A percentile compares a stretch with the other conserved stretches of the same genome.
These are phyloP conservation scores for Passalora sequoiae DNA, from an alignment of 2,329 filamentous ascomycete genomes.

Conservation along the genomic window DNA sequence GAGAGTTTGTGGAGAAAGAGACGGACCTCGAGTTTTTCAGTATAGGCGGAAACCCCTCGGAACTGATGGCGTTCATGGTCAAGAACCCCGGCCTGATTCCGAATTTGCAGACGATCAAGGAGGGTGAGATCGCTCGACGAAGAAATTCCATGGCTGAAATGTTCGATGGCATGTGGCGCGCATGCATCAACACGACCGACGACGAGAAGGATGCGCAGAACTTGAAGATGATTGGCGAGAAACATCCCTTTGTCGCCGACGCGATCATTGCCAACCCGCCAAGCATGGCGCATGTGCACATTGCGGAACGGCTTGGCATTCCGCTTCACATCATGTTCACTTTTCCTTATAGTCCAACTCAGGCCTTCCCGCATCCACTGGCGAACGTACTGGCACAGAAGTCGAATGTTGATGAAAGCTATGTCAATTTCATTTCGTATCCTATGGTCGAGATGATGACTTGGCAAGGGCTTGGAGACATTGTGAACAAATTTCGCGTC, in stretches of 20 bases:
- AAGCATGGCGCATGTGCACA: constrained; percentile 72
- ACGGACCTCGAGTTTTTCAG: constrained; percentile 73
- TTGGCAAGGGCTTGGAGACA: constrained; percentile 61
- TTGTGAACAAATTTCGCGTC: constrained; percentile 69
- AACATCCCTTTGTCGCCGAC: constrained; percentile 61
- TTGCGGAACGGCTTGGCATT: constrained; percentile 70
- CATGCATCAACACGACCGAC: constrained; percentile 69
- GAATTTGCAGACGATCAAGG: constrained; percentile 63
- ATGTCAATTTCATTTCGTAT: constrained; percentile 77
- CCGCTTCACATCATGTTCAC: constrained; percentile 57
- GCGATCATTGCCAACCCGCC: constrained; percentile 84
- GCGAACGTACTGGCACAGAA: constrained; percentile 62
- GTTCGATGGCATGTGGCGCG: constrained; percentile 77
- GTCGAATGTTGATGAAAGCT: constrained; percentile 65
- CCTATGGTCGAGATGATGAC: constrained; percentile 73
- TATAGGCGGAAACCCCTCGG: constrained; percentile 71
- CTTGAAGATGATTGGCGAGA: constrained; percentile 59
- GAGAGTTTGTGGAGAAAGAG: constrained; percentile 68
- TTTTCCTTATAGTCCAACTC: constrained; percentile 71
- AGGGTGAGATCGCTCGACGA: constrained; percentile 65
- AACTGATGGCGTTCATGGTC: constrained; percentile 85
- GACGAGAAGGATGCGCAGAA: constrained; percentile 59
- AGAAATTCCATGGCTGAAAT: constrained; percentile 71
- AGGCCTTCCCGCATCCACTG: constrained; percentile 70
- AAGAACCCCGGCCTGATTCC: constrained; percentile 77